Evolutionary conservation across 108 stramenopile genomes (phyloP), one percentile per base, ranked within the genome.

Genomic region (Skeletonema marinoi): DNA sequence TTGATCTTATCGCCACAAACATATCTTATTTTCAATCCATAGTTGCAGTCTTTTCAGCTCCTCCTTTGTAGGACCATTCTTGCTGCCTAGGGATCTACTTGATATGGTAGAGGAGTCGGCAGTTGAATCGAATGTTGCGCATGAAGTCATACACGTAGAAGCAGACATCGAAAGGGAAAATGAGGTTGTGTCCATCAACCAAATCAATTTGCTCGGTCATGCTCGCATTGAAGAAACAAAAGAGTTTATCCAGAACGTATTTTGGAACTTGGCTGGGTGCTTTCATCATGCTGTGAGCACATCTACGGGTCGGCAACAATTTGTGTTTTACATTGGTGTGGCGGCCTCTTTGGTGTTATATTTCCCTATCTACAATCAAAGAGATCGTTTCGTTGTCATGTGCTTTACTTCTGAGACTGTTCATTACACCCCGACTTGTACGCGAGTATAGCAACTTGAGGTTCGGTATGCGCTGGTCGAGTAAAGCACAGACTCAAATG

Each of bases 151-250:
- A 32, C 32, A 71, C 32, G 81, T 83, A 2, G 86, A 87, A 71
- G 67, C 83, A 33, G 50, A 60, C 21, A 71, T 84, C n/a, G 86
- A 87, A 51, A 65, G 86, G 50, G 83, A 87, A 32, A 78, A 81
- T 21, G 86, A 85, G 59, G 9, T 42, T 36, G 30, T 71, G 10
- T 77, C 79, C 25, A 38, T 84, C 10, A 63, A 82, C 2, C 75
- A 70, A 61, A 87, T 87, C 46, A 63, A 78, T 19, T 42, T 84
- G 30, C 41, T 84, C 32, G 86, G 86, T 14, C 70, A 82, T 50
- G 83, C 78, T 32, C 76, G 62, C 6, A 70, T 65, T 19, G 61
- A 80, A 35, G 80, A 82, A 60, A 66, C 78, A 39, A 60, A 84
- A 19, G 63, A 81, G 38, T 69, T 68, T 1, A 78, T 87, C n/a